phyloP scores from a whole-genome alignment of 202 grass and related monocot species.

The Schoenoplectus triqueter region DNA sequence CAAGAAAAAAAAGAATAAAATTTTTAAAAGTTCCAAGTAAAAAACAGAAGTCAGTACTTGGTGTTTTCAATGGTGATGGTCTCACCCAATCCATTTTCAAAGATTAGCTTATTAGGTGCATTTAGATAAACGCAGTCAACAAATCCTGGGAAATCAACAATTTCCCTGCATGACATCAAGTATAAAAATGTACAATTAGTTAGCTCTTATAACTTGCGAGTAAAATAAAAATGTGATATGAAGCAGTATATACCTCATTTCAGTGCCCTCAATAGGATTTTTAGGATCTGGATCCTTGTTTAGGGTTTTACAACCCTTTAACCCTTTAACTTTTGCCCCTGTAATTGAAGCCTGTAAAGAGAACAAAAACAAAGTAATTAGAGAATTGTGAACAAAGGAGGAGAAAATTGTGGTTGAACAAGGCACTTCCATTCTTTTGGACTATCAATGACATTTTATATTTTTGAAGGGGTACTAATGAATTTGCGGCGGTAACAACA shows the following conservation, averaged over 20 bases:
- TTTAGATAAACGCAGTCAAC: conserved; percentile 87
- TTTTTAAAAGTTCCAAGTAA: conserved; percentile 15
- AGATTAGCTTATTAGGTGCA: conserved; percentile 60
- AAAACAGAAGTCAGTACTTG: conserved; percentile 49
- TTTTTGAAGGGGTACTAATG: neutral
- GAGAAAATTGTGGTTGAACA: neutral
- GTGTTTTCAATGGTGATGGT: conserved; percentile 69
- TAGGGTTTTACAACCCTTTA: conserved; percentile 80
- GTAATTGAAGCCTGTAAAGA: conserved; percentile 83
- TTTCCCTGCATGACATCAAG: conserved; percentile 63
- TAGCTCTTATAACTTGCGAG: neutral
- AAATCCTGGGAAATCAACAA: conserved; percentile 83
- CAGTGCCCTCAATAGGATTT: conserved; percentile 78
- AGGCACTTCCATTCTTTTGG: neutral
- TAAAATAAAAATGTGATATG: conserved; percentile 4
- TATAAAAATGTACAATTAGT: conserved; percentile 11
- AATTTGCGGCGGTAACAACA: no score
- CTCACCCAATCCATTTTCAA: conserved; percentile 96
- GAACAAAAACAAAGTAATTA: conserved; percentile 20
- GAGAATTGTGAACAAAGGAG: neutral
- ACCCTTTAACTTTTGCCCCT: conserved; percentile 81
- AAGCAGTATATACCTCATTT: conserved; percentile 65
- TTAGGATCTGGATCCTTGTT: conserved; percentile 94
- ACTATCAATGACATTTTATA: neutral
- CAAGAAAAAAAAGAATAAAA: neutral